Evolutionary conservation across 306 rosid species (phyloP), one percentile per base, ranked within the genome.

Genomic region (Herpetospermum pedunculosum): DNA sequence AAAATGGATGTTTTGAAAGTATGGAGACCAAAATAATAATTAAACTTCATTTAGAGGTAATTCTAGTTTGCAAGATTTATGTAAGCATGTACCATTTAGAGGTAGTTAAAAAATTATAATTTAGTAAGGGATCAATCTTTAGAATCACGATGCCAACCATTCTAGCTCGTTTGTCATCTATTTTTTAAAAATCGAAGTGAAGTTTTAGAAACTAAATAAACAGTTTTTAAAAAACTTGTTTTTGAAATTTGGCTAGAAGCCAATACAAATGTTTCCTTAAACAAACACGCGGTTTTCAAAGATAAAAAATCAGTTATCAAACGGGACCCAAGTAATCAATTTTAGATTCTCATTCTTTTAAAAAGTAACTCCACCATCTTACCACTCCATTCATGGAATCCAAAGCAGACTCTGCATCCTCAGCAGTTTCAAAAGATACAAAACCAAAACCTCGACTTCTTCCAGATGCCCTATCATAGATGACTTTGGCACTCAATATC

Each of bases 361-460:
- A 18, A 63, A 69, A 15, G 48, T 74, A 79, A 54, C 43, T 30
- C 75, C 26, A 65, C 71, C 72, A 76, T 73, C 88, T 88, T 85
- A 94, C 97, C 96, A 94, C 88, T 54, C 92, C 97, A 18, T 87
- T 89, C 97, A 91, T 89, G 68, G 83, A 79, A 41, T 48, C 63
- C 73, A 91, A 52, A 65, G 96, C 96, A 72, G 91, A 79, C 37
- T 72, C 80, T 57, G 83, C 91, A 77, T 82, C 81, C 73, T 87
- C 89, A 0, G 88, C 84, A 28, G 92, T 89, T 80, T 89, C 78
- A 13, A 94, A 94, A n/a, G 92, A 77, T 50, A 94, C 89, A 30
- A 94, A 94, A 5, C 99, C 99, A 5, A 85, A 94, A 34, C 99
- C 99, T 46, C 91, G 85, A 62, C 95, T 88, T 77, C 92, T 87